A percentile compares a stretch with the other conserved stretches of the same genome.
Conservation (phyloP, 1,284 basidiomycete genomes). For the Ceratobasidium sp. region DNA sequence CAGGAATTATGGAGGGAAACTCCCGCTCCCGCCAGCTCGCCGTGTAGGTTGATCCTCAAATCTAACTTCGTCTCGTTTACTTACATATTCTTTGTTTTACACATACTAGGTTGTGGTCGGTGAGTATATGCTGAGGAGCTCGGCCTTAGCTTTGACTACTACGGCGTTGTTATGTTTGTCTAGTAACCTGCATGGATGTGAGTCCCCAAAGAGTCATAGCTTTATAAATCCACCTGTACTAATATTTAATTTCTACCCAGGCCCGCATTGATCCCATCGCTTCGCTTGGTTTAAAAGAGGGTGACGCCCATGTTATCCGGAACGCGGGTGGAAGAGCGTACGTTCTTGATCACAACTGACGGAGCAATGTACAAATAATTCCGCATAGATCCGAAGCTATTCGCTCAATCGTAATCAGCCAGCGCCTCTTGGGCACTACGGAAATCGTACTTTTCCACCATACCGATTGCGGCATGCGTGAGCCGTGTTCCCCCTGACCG, state of each 20-base stretch:
- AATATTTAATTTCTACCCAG: background rate
- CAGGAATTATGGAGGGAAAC: conserved; percentile 55
- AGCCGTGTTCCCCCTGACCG: conserved; percentile 44
- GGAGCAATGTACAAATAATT: background rate
- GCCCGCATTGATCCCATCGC: conserved; percentile 56
- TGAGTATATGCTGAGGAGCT: background rate
- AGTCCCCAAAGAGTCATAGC: background rate
- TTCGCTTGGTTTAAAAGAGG: conserved; percentile 65
- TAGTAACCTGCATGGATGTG: conserved; percentile 22
- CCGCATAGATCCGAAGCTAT: conserved; percentile 61
- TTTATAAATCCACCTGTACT: too few relatives aligned
- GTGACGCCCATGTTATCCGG: conserved; percentile 72
- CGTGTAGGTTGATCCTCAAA: conserved; percentile 48
- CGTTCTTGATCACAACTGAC: conserved; percentile 44
- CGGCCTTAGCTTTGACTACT: too few relatives aligned
- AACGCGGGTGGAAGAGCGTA: conserved; percentile 70
- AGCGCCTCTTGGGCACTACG: conserved; percentile 68
- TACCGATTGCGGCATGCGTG: conserved; percentile 70
- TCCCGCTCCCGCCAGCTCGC: conserved; percentile 60
- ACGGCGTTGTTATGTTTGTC: background rate
- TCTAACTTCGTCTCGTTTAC: conserved; percentile 58
- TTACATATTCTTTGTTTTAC: conserved; percentile 12
- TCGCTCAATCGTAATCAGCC: conserved; percentile 70
- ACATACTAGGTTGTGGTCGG: conserved; percentile 12
- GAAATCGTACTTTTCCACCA: conserved; percentile 72